Conservation (phyloP, 306 rosid genomes). For the Lotus japonicus region DNA sequence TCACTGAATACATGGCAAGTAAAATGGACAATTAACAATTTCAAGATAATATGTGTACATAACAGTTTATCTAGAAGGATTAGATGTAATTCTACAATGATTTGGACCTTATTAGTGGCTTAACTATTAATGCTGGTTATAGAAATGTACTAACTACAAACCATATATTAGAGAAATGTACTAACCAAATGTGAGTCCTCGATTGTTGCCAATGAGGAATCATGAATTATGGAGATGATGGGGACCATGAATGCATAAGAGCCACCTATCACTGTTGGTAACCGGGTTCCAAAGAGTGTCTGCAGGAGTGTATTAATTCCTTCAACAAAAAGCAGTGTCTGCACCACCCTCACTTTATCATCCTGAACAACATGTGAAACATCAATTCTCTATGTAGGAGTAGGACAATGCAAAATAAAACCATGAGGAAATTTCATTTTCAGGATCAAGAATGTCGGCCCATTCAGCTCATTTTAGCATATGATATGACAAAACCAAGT, state of each 20-base stretch:
- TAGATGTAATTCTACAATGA: neutral
- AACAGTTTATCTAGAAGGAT: no score
- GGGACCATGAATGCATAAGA: conserved; percentile 98
- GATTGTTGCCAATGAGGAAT: conserved; percentile 54
- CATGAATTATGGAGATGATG: conserved; percentile 85
- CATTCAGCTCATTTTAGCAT: conserved; percentile 9
- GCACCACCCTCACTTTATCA: conserved; percentile 96
- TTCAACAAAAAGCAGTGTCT: conserved; percentile 85
- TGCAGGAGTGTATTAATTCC: conserved; percentile 94
- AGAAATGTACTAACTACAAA: conserved; percentile 50
- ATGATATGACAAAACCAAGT: neutral
- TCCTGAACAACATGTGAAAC: conserved; percentile 39
- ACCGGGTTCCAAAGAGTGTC: conserved; percentile 91
- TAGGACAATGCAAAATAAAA: conserved; percentile 12
- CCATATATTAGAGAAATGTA: conserved; percentile 17
- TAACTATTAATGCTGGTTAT: neutral
- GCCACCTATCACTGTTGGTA: conserved; percentile 96
- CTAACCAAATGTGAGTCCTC: conserved; percentile 71
- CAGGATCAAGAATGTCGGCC: conserved; percentile 18
- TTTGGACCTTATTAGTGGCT: neutral
- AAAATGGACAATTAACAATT: neutral
- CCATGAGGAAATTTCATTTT: conserved; percentile 1
- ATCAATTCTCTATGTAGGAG: conserved; percentile 5
- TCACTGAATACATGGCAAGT: neutral
- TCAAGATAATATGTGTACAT: neutral